Percentiles rank a stretch among this genome's conserved stretches.
These are phyloP conservation scores for Daldinia decipiens DNA, from an alignment of 495 filamentous ascomycete genomes.

Conservation along the genomic window DNA sequence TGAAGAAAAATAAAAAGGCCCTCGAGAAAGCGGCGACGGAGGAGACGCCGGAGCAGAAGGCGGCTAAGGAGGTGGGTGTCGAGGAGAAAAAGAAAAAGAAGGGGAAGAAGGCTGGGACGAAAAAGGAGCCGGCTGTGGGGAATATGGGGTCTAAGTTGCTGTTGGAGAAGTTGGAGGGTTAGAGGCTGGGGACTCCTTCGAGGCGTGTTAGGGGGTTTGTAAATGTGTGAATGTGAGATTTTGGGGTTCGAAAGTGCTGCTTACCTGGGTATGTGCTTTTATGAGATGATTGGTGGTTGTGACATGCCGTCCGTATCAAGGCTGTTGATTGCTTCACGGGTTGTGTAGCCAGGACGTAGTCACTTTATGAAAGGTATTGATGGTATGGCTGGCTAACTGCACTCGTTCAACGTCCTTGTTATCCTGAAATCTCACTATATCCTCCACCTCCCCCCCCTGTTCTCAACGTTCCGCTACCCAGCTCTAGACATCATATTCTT, in stretches of 20 bases:
- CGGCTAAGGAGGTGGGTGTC: slow-evolving; percentile 46
- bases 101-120: slow-evolving; percentile 51
- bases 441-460: no score
- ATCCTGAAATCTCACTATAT: no score
- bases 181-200: neutral
- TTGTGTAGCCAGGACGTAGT: no score
- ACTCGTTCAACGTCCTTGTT: no score
- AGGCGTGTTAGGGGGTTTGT: neutral
- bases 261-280: neutral
- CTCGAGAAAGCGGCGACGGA: slow-evolving; percentile 61
- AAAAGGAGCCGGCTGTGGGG: slow-evolving; percentile 53
- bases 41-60: slow-evolving; percentile 53
- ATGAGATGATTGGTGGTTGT: neutral
- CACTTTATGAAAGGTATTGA: no score
- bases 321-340: neutral
- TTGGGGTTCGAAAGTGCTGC: neutral
- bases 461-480: no score
- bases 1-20: slow-evolving; percentile 68
- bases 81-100: slow-evolving; percentile 51
- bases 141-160: slow-evolving; percentile 67
- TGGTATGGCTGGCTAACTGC: no score
- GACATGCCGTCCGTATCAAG: neutral
- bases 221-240: neutral
- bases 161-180: slow-evolving; percentile 57
- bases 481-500: no score